Evolutionary conservation across 441 rosid species (phyloP).

Genomic region (Daphne laureola): DNA sequence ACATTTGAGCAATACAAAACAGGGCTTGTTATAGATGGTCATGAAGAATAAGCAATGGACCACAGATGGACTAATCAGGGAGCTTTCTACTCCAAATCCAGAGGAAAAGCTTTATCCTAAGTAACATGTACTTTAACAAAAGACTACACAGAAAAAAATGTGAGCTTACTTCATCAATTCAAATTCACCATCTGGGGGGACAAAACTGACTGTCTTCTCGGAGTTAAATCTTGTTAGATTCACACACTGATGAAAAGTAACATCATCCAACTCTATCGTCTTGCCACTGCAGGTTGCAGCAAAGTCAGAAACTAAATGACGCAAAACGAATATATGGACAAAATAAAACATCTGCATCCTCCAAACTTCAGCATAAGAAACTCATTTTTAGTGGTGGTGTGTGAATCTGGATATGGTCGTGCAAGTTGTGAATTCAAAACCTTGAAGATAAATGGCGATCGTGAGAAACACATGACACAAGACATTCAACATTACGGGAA

Average conservation of each 20-base stretch:
- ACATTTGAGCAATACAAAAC: not conserved
- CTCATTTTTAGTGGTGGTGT: too few species aligned
- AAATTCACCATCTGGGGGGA: slow-evolving; percentile 99
- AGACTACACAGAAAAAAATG: slow-evolving; percentile 3
- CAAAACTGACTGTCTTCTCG: slow-evolving; percentile 97
- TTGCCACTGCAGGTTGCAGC: slow-evolving; percentile 70
- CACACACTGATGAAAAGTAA: slow-evolving; percentile 97
- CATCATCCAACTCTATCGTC: slow-evolving; percentile 98
- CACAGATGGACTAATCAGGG: too few species aligned
- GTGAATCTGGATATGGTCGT: too few species aligned
- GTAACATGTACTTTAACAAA: slow-evolving; percentile 1
- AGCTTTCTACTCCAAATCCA: too few species aligned
- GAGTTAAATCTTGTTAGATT: slow-evolving; percentile 97
- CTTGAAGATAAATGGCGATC: too few species aligned
- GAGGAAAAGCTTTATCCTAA: not conserved
- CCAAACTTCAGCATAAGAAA: too few species aligned
- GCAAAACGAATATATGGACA: too few species aligned
- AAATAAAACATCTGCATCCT: too few species aligned
- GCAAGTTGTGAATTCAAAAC: too few species aligned
- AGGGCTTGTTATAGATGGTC: not conserved
- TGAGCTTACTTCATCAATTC: slow-evolving; percentile 95
- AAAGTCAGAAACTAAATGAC: slow-evolving; percentile 5
- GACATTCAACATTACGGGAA: too few species aligned
- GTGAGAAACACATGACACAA: too few species aligned
- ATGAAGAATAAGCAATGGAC: too few species aligned